Conservation (phyloP, 352 stramenopile species). For the Hyaloperonospora brassicae region DNA sequence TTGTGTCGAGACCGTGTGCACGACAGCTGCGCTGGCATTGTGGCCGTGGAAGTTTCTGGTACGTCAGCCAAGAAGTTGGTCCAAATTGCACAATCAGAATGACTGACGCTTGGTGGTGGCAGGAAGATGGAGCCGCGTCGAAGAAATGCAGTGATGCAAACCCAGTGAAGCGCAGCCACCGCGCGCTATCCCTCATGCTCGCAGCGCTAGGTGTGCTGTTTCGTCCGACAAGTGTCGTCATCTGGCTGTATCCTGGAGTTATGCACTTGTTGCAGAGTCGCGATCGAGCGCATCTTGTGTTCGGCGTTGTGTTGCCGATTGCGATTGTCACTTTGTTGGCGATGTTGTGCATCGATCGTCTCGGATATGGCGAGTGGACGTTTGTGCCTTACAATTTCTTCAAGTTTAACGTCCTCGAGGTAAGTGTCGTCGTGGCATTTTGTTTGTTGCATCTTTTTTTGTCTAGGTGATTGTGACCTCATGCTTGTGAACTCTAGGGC, state of each 20-base stretch:
- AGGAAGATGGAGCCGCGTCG: slow-evolving; percentile 20
- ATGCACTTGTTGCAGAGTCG: slow-evolving; percentile 44
- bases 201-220: slow-evolving; percentile 75
- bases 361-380: slow-evolving; percentile 75
- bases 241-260: slow-evolving; percentile 69
- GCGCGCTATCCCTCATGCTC: slow-evolving; percentile 36
- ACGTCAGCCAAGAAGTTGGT: not conserved
- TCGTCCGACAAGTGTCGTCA: slow-evolving; percentile 64
- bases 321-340: slow-evolving; percentile 33
- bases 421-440: slow-evolving; percentile 13
- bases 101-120: slow-evolving; percentile 4
- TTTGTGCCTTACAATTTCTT: slow-evolving; percentile 84
- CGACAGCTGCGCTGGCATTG: slow-evolving; percentile 53
- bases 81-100: not conserved
- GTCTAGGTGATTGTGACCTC: not conserved
- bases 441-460: not conserved
- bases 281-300: slow-evolving; percentile 33
- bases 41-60: slow-evolving; percentile 78
- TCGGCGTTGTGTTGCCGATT: slow-evolving; percentile 51
- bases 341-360: slow-evolving; percentile 72
- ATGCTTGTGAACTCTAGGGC: slow-evolving; percentile 26
- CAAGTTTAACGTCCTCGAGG: slow-evolving; percentile 81
- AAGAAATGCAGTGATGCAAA: slow-evolving; percentile 32
- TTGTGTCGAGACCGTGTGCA: slow-evolving; percentile 76
- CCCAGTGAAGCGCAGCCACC: slow-evolving; percentile 27